Percentiles rank a stretch among this genome's conserved stretches.
phyloP scores from a whole-genome alignment of 305 asterid genomes.

The Stenogyne calaminthoides region DNA sequence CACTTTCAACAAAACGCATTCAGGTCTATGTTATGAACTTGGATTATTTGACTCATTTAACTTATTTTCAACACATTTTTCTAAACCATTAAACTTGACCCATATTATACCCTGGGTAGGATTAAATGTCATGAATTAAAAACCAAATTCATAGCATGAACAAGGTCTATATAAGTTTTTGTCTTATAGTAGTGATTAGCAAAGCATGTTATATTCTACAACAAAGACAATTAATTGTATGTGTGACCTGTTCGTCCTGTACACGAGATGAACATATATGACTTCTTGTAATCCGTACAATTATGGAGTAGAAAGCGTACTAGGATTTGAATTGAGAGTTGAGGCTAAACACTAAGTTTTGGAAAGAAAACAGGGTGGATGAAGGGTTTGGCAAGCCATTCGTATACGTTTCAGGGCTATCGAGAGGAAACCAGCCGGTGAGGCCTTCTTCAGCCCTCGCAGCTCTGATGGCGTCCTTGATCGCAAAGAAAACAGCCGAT shows the following conservation, averaged over 20 bases:
- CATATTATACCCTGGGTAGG: too few relatives aligned
- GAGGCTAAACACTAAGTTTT: slow-evolving; percentile 63
- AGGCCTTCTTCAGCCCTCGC: slow-evolving; percentile 79
- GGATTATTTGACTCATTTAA: too few relatives aligned
- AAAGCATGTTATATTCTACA: too few relatives aligned
- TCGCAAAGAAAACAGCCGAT: slow-evolving; percentile 78
- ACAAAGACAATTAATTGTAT: background rate
- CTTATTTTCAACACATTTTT: too few relatives aligned
- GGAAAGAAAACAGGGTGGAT: slow-evolving; percentile 55
- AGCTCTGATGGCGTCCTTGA: slow-evolving; percentile 78
- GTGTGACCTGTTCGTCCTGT: background rate
- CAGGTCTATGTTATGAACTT: too few relatives aligned
- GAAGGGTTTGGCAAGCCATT: slow-evolving; percentile 73
- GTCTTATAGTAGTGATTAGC: too few relatives aligned
- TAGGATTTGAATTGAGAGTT: background rate
- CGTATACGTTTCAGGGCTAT: slow-evolving; percentile 95
- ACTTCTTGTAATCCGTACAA: background rate
- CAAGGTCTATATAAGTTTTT: too few relatives aligned
- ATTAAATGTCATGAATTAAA: too few relatives aligned
- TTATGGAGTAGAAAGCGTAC: background rate
- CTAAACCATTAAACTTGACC: too few relatives aligned
- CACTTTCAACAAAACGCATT: too few relatives aligned
- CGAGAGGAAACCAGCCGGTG: slow-evolving; percentile 77
- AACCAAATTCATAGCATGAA: too few relatives aligned
- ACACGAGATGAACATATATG: background rate